Conservation (phyloP, 257 asterid species). For the Penstemon barbatus region DNA sequence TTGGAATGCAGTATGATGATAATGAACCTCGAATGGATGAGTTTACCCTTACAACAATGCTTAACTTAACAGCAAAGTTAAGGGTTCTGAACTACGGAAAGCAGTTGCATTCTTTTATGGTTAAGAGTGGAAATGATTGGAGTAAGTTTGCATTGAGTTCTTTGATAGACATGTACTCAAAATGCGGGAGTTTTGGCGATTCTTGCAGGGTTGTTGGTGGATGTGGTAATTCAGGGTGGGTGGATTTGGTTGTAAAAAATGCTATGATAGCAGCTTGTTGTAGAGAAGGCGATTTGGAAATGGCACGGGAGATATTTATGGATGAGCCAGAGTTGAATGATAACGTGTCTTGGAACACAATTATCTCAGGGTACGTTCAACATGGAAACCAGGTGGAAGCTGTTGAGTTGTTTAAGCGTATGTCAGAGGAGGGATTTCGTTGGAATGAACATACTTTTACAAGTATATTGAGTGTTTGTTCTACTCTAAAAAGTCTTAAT, state of each 20-base stretch:
- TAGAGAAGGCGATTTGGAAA: constrained; percentile 73
- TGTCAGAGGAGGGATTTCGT: constrained; percentile 53
- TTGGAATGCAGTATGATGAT: constrained; percentile 50
- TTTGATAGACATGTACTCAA: constrained; percentile 85
- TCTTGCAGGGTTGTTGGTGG: constrained; percentile 50
- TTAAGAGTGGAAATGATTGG: constrained; percentile 64
- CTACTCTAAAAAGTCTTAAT: constrained; percentile 54
- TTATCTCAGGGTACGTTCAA: constrained; percentile 71
- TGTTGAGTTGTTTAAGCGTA: constrained; percentile 49
- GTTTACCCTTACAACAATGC: constrained; percentile 75
- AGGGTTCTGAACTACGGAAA: constrained; percentile 49
- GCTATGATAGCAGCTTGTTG: constrained; percentile 82
- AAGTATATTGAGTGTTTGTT: constrained; percentile 65
- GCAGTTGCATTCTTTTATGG: constrained; percentile 78
- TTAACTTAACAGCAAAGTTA: constrained; percentile 61
- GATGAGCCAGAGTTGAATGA: constrained; percentile 54
- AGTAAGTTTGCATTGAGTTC: constrained; percentile 73
- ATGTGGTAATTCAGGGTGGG: constrained; percentile 21
- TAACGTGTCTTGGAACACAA: constrained; percentile 78
- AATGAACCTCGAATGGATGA: constrained; percentile 52
- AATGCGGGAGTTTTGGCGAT: constrained; percentile 63
- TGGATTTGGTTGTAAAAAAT: constrained; percentile 72
- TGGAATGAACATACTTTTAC: constrained; percentile 66
- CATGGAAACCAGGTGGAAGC: constrained; percentile 65
- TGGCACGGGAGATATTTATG: constrained; percentile 53